phyloP scores from a whole-genome alignment of 305 asterid species.

The Vinca major region DNA sequence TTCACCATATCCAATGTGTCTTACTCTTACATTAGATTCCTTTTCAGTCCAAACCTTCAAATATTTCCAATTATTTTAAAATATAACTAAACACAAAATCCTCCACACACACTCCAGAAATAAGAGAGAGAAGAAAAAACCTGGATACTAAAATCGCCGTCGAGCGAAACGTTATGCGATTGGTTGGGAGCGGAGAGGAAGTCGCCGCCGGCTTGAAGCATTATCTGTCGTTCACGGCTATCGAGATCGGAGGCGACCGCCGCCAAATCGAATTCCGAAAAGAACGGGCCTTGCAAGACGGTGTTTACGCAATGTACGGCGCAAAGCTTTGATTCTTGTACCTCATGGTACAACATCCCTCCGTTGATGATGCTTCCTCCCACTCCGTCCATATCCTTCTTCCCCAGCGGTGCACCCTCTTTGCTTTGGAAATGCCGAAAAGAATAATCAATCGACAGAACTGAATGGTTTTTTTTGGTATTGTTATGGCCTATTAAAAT shows the following conservation, averaged over 20 bases:
- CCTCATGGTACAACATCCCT: constrained; percentile 96
- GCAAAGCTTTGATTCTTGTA: constrained; percentile 94
- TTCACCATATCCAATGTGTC: background rate
- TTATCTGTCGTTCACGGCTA: constrained; percentile 79
- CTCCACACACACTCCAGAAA: background rate
- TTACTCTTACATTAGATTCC: background rate
- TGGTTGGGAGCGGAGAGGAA: constrained; percentile 52
- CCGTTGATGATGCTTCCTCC: constrained; percentile 41
- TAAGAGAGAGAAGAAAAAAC: constrained; percentile 20
- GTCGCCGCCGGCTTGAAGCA: constrained; percentile 66
- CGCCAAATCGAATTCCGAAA: constrained; percentile 97
- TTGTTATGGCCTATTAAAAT: no score
- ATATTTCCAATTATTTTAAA: background rate
- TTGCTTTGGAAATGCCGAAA: no score
- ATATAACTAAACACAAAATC: background rate
- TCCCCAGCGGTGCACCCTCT: no score
- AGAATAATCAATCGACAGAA: background rate
- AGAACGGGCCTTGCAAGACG: constrained; percentile 86
- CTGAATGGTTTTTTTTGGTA: background rate
- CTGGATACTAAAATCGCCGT: constrained; percentile 98
- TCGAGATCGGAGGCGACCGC: constrained; percentile 98
- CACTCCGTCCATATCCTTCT: constrained; percentile 30
- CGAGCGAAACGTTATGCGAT: constrained; percentile 86
- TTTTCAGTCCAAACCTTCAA: background rate
- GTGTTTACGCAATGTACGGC: constrained; percentile 95